Percentiles rank a stretch among this genome's conserved stretches.
Conservation (phyloP, 2,329 filamentous ascomycete species). For the Aspergillus fumigatus region DNA sequence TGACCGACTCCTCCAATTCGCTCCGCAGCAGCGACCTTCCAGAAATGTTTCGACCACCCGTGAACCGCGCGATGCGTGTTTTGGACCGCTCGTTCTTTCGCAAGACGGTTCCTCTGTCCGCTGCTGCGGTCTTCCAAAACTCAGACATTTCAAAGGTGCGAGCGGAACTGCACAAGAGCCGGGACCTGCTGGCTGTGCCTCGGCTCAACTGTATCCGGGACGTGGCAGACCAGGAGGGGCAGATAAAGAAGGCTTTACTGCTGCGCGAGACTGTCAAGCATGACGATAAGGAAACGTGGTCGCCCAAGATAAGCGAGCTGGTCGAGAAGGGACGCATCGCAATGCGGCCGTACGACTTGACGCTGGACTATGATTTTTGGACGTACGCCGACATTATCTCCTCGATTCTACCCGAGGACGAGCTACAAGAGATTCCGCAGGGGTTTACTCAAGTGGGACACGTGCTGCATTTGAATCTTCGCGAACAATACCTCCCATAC, state of each 20-base stretch:
- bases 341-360: slow-evolving; percentile 69
- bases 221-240: slow-evolving; percentile 52
- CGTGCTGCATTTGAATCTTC: slow-evolving; percentile 85
- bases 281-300: slow-evolving; percentile 69
- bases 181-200: slow-evolving; percentile 62
- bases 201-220: slow-evolving; percentile 58
- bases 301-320: slow-evolving; percentile 62
- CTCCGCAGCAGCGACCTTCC: slow-evolving; percentile 25
- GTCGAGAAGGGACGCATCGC: slow-evolving; percentile 64
- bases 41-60: slow-evolving; percentile 69
- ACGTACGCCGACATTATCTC: slow-evolving; percentile 80
- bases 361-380: slow-evolving; percentile 82
- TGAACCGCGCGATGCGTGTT: slow-evolving; percentile 71
- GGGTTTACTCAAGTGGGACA: slow-evolving; percentile 89
- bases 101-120: slow-evolving; percentile 69
- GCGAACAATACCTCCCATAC: slow-evolving; percentile 76
- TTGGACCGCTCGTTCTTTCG: slow-evolving; percentile 82
- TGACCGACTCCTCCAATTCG: slow-evolving; percentile 11
- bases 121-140: slow-evolving; percentile 70
- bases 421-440: slow-evolving; percentile 73
- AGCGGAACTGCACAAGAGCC: slow-evolving; percentile 59
- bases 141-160: slow-evolving; percentile 70
- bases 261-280: slow-evolving; percentile 35
- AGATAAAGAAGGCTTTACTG: slow-evolving; percentile 35
- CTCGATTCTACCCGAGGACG: slow-evolving; percentile 73